Evolutionary conservation across 208 protist genomes (phyloP).

Genomic region (Trypanosoma avium): DNA sequence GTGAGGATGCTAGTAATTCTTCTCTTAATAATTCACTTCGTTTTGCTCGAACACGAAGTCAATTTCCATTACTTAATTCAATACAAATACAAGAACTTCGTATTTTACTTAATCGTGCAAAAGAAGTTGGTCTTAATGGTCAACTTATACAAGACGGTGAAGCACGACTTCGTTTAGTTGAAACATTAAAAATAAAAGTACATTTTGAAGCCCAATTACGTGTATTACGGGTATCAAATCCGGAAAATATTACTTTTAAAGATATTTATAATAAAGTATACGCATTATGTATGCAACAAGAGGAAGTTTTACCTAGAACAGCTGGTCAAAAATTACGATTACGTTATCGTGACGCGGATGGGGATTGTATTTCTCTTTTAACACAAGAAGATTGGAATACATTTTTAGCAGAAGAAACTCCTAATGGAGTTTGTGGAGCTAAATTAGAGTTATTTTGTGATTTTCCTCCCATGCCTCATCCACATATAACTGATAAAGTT

Average conservation of each 20-base stretch:
- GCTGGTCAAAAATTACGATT: slow-evolving; percentile 54
- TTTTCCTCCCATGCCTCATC: slow-evolving; percentile 45
- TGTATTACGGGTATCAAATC: slow-evolving; percentile 47
- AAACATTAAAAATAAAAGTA: slow-evolving; percentile 64
- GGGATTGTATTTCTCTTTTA: slow-evolving; percentile 77
- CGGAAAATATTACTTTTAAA: slow-evolving; percentile 38
- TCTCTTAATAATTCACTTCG: background rate
- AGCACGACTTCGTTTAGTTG: slow-evolving; percentile 32
- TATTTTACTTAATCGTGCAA: slow-evolving; percentile 33
- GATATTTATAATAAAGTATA: slow-evolving; percentile 62
- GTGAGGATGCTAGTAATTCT: slow-evolving; percentile 13
- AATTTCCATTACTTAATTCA: background rate
- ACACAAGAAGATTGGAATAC: slow-evolving; percentile 73
- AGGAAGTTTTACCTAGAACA: background rate
- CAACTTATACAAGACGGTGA: slow-evolving; percentile 44
- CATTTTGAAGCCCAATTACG: slow-evolving; percentile 75
- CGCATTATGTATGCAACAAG: slow-evolving; percentile 50
- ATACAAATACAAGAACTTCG: slow-evolving; percentile 28
- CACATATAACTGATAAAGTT: background rate
- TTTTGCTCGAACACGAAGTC: slow-evolving; percentile 5
- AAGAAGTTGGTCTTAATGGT: slow-evolving; percentile 44
- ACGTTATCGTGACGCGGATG: slow-evolving; percentile 78
- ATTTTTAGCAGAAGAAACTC: slow-evolving; percentile 52
- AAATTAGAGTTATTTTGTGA: slow-evolving; percentile 75
- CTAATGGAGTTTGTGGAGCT: slow-evolving; percentile 16